Evolutionary conservation across 306 rosid species (phyloP).

Genomic region (Medicago ruthenica): DNA sequence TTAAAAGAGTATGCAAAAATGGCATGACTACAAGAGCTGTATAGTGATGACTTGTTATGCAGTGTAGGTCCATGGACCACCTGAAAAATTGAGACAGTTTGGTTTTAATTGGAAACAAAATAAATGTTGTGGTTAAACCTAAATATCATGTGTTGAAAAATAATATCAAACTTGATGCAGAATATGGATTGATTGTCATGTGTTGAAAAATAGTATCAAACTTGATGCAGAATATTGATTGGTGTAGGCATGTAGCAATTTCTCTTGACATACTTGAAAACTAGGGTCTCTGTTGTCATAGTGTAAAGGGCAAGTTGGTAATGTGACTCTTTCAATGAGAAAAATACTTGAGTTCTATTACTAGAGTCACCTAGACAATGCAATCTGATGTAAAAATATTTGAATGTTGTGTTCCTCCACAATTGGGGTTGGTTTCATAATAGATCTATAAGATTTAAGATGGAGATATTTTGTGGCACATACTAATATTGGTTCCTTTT

Average conservation of each 20-base stretch:
- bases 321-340: background rate
- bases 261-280: background rate
- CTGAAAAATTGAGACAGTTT: background rate
- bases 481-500: too few relatives aligned
- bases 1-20: background rate
- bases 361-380: background rate
- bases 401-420: too few relatives aligned
- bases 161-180: background rate
- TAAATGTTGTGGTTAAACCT: constrained; percentile 1
- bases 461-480: too few relatives aligned
- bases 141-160: background rate
- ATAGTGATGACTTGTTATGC: background rate
- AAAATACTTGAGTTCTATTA: background rate
- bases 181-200: background rate
- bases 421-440: background rate
- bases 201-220: background rate
- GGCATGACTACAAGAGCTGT: background rate
- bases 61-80: background rate
- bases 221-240: background rate
- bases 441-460: background rate
- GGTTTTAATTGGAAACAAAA: constrained; percentile 1
- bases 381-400: too few relatives aligned
- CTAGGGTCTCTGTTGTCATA: background rate
- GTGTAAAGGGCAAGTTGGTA: background rate
- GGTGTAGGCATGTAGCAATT: background rate